Evolutionary conservation across 2,329 filamentous ascomycete genomes (phyloP), one percentile per base, ranked within the genome.

Genomic region (Podosphaera fusca): DNA sequence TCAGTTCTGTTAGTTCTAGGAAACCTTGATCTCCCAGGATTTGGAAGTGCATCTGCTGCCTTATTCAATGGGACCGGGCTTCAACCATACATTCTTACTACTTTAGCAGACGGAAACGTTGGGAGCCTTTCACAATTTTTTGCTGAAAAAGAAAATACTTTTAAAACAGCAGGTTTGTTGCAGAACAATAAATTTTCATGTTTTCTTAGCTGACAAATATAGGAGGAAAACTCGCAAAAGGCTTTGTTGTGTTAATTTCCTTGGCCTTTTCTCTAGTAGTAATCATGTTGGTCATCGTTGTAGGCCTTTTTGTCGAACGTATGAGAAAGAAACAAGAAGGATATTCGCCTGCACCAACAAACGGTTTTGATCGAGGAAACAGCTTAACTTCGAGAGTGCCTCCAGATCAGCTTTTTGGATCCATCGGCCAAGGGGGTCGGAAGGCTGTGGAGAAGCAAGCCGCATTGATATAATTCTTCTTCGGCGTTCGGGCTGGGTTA

Each of bases 1-100:
- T 80, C 92, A 67, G 76, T 80, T 3, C 77, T 98, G 40, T 77
- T 98, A 70, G 73, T 96, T 55, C 87, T 87, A n/a, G 92, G 92
- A 45, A 79, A 84, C 56, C 79, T 98, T 62, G 76, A 80, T 61
- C 75, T 96, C 21, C 79, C 84, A 0, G 72, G 73, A 54, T 88
- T 88, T 66, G 89, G 90, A 58, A 82, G 81, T 58, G 87, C 84
- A 4, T 94, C 90, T 12, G 88, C 87, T 7, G 90, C 82, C 6
- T 73, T 95, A 34, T 98, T 85, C 72, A 87, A 96, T 65, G 92
- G 92, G 64, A 87, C 81, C 9, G 72, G 74, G 2, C 81, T 90
- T 67, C 74, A 75, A 55, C 90, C 92, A 0, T 95, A 90, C 68
- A 77, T 87, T 46, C 76, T 98, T 47, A 85, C 89, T 1, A 84